These are phyloP conservation scores for Xylaria digitata DNA, from an alignment of 2,329 filamentous ascomycete genomes.

Conservation along the genomic window DNA sequence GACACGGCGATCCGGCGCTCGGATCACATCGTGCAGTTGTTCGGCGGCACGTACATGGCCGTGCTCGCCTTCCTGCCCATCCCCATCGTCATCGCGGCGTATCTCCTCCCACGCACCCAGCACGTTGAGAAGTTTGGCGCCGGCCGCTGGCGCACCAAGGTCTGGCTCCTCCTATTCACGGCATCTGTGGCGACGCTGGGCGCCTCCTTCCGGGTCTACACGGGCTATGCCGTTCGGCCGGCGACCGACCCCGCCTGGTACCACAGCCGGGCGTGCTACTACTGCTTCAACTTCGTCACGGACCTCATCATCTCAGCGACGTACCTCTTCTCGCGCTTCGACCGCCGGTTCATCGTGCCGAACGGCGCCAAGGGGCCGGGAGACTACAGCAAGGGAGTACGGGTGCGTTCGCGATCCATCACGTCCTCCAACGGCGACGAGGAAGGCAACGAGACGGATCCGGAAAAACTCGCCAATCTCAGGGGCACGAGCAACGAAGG, in stretches of 20 bases:
- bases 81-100: constrained; percentile 62
- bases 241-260: constrained; percentile 72
- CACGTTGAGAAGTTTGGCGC: constrained; percentile 71
- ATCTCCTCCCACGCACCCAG: constrained; percentile 57
- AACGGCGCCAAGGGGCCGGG: constrained; percentile 72
- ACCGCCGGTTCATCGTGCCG: constrained; percentile 79
- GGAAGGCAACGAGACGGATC: constrained; percentile 20
- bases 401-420: constrained; percentile 9
- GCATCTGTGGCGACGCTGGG: constrained; percentile 72
- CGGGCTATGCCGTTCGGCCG: constrained; percentile 64
- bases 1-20: constrained; percentile 59
- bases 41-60: constrained; percentile 70
- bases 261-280: constrained; percentile 78
- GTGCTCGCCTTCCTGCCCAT: constrained; percentile 66
- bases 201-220: constrained; percentile 74
- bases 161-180: constrained; percentile 70
- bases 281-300: constrained; percentile 80
- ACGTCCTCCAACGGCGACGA: constrained; percentile 15
- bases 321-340: constrained; percentile 76
- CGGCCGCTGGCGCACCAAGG: constrained; percentile 74
- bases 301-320: constrained; percentile 77
- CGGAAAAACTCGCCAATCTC: constrained; percentile 27
- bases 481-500: constrained; percentile 1
- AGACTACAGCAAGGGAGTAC: constrained; percentile 53
- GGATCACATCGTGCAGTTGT: constrained; percentile 73